phyloP scores from a whole-genome alignment of 2,329 filamentous ascomycete genomes.

The Calonectria multiphialidica region DNA sequence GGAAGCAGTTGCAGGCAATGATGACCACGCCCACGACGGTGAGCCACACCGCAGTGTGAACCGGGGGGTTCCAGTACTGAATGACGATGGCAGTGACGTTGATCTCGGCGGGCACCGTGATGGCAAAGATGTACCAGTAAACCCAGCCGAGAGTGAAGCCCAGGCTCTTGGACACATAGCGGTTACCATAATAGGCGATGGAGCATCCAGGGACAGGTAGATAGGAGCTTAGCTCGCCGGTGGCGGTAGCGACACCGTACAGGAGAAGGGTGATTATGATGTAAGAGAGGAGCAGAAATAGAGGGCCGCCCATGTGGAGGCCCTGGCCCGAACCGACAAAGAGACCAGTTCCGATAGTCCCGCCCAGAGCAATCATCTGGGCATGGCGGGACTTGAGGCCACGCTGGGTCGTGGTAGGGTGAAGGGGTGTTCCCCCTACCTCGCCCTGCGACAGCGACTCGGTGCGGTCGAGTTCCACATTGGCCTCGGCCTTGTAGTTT shows the following conservation, averaged over 20 bases:
- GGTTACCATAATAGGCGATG: slow-evolving; percentile 21
- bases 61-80: slow-evolving; percentile 54
- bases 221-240: slow-evolving; percentile 14
- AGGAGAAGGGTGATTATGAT: slow-evolving; percentile 18
- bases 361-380: slow-evolving; percentile 24
- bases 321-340: slow-evolving; percentile 15
- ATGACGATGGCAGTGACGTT: slow-evolving; percentile 60
- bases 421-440: slow-evolving; percentile 6
- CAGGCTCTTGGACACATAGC: slow-evolving; percentile 34
- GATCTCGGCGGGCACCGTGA: slow-evolving; percentile 62
- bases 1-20: slow-evolving; percentile 54
- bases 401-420: slow-evolving; percentile 13
- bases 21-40: slow-evolving; percentile 53
- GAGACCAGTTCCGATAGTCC: slow-evolving; percentile 14
- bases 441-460: slow-evolving; percentile 18
- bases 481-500: slow-evolving; percentile 2
- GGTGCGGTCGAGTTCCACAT: slow-evolving; percentile 7
- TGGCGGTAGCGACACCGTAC: slow-evolving; percentile 16
- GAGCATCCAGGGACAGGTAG: slow-evolving; percentile 12
- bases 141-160: slow-evolving; percentile 64
- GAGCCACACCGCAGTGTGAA: slow-evolving; percentile 47
- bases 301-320: slow-evolving; percentile 8
- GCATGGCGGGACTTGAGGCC: slow-evolving; percentile 23
- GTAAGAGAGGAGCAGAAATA: slow-evolving; percentile 6
- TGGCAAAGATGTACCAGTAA: slow-evolving; percentile 64